A percentile compares a stretch with the other conserved stretches of the same genome.
Conservation (phyloP, 2,329 filamentous ascomycete species). For the Xylariaceae sp. region DNA sequence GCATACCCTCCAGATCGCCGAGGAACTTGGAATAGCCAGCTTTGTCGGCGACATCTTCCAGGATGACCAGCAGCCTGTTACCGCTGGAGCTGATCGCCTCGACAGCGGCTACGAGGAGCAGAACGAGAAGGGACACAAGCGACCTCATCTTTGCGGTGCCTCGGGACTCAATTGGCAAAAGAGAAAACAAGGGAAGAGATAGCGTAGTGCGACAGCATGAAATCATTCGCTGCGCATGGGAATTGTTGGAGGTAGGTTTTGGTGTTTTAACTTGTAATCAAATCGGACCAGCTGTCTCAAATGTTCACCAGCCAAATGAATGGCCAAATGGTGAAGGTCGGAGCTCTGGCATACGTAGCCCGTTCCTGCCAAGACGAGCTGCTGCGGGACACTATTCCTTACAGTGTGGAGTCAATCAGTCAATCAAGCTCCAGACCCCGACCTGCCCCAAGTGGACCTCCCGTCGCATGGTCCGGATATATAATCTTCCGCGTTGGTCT, state of each 20-base stretch:
- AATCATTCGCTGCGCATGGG: slow-evolving; percentile 35
- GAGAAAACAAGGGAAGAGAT: slow-evolving; percentile 22
- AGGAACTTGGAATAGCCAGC: slow-evolving; percentile 83
- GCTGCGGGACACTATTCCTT: too few relatives aligned
- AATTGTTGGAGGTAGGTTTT: slow-evolving; percentile 8
- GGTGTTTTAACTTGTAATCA: slow-evolving; percentile 1
- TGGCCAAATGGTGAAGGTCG: slow-evolving; percentile 12
- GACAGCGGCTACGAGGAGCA: slow-evolving; percentile 70
- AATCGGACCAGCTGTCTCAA: slow-evolving; percentile 32
- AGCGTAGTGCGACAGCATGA: slow-evolving; percentile 28
- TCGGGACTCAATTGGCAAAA: slow-evolving; percentile 25
- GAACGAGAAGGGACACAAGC: slow-evolving; percentile 71
- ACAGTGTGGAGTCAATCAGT: too few relatives aligned
- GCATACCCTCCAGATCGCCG: slow-evolving; percentile 72
- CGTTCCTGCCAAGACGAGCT: slow-evolving; percentile 40
- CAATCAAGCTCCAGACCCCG: too few relatives aligned
- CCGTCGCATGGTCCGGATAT: too few relatives aligned
- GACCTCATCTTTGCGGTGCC: slow-evolving; percentile 69
- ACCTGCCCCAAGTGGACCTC: too few relatives aligned
- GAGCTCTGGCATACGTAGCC: slow-evolving; percentile 44
- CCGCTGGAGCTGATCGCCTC: slow-evolving; percentile 82
- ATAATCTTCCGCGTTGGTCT: too few relatives aligned
- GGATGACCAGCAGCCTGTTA: slow-evolving; percentile 80
- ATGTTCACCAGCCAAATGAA: slow-evolving; percentile 16
- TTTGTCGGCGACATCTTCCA: slow-evolving; percentile 84